Conservation (phyloP, 2,329 filamentous ascomycete genomes). For the Pseudocercospora macadamiae region DNA sequence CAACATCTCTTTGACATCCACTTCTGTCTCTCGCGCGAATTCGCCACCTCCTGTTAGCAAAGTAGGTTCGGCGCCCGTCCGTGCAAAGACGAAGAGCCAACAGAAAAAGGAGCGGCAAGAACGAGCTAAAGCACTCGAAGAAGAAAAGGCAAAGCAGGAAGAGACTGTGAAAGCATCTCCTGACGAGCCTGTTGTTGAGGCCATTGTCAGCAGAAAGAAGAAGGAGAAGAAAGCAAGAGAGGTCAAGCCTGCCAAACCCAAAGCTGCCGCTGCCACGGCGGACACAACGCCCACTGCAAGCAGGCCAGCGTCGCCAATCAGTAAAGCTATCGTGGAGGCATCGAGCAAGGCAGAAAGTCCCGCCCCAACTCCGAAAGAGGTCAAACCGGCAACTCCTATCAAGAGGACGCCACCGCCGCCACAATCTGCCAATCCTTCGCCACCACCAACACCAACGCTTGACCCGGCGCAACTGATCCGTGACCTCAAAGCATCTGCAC, state of each 20-base stretch:
- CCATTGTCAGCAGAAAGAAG: constrained; percentile 79
- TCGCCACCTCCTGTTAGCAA: constrained; percentile 62
- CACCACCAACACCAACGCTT: constrained; percentile 37
- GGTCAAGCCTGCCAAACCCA: constrained; percentile 31
- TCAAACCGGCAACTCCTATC: constrained; percentile 27
- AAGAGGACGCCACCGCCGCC: constrained; percentile 19
- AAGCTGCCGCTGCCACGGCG: constrained; percentile 28
- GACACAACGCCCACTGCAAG: constrained; percentile 36
- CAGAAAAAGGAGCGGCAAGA: constrained; percentile 67
- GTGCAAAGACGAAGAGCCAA: constrained; percentile 75
- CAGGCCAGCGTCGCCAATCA: constrained; percentile 31
- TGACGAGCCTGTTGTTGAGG: constrained; percentile 64
- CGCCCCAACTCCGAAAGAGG: constrained; percentile 9
- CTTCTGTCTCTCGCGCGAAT: constrained; percentile 71
- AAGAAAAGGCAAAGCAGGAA: constrained; percentile 50
- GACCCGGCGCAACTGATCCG: constrained; percentile 38
- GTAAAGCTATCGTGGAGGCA: constrained; percentile 19
- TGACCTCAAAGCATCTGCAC: constrained; percentile 36
- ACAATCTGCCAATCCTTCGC: constrained; percentile 35
- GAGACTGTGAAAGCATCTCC: constrained; percentile 48
- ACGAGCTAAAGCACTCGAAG: constrained; percentile 49
- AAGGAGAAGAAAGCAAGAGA: constrained; percentile 71
- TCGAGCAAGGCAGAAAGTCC: constrained; percentile 10
- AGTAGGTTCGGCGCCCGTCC: constrained; percentile 69
- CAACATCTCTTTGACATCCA: constrained; percentile 72